Evolutionary conservation across 2,329 filamentous ascomycete species (phyloP), one percentile per base, ranked within the genome.

Genomic region (Fusarium cicatricum): DNA sequence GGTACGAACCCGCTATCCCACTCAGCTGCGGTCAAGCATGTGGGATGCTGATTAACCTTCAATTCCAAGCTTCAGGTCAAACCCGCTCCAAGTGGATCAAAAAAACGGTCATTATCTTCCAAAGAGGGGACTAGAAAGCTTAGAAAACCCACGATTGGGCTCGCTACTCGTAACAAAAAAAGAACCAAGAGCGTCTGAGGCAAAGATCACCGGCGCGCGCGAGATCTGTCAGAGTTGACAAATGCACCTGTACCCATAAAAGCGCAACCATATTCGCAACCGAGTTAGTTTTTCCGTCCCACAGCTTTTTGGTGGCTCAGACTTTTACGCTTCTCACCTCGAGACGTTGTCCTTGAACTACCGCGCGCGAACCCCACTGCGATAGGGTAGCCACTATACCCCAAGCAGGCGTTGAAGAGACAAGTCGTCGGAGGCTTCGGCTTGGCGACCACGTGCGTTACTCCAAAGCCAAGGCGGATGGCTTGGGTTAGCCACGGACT

Each of bases 201-300:
- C 12, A 52, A 52, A 15, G 48, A 47, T 52, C 41, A 12, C 9
- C 41, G 12, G 17, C 17, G 3, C 28, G 5, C 29, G 11, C 34
- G 26, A 16, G 16, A n/a, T 21, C 39, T 48, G 50, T 33, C 50
- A 55, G 10, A 15, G 15, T 34, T 48, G 44, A 53, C 34, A 48
- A 47, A 47, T 47, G 33, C 17, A 5, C 34, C 33, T 12, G 44
- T 16, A 14, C 26, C 44, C 44, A 39, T 47, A 47, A 47, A 36
- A 47, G 5, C 21, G 5, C 21, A 28, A 16, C n/a, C 23, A 17
- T 34, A 36, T 36, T 45, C 15, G 33, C 17, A 38, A 55, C 49
- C n/a, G n/a, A 19, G 33, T 19, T 12, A 38, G 45, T 56, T 56
- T 56, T 55, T 34, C 50, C 50, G 53, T 43, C 37, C 37, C 37